Evolutionary conservation across 768 basidiomycete species (phyloP), one percentile per base, ranked within the genome.

Genomic region (Leccinum longicurvipes): DNA sequence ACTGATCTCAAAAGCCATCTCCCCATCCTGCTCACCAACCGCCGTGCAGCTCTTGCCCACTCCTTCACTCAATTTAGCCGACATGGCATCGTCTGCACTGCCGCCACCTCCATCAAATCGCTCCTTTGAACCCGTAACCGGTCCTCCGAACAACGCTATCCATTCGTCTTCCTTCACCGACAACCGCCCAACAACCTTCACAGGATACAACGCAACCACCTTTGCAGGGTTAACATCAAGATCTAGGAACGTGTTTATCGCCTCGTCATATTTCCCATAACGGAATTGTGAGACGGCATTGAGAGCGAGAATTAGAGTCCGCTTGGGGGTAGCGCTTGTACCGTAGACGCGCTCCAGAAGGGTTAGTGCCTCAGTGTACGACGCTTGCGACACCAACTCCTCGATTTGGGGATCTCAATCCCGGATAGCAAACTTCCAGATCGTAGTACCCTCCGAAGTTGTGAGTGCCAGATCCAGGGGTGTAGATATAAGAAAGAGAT

Each of bases 151-250:
- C 3, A 95, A 73, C 5, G 79, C 76, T 65, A 96, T 86, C 90
- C 93, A 94, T 7, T 77, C 73, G 1, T 86, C 85, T 44, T 74
- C 79, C 11, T 85, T 82, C 0, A 88, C 82, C 6, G 85, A 77
- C 8, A 98, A 72, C 29, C 90, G 79, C 6, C 96, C 96, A 1
- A 92, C 82, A 3, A 98, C 82, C 12, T 78, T 77, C 34, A 89
- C 84, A 0, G 92, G 90, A 70, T 92, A 99, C 6, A 98, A 74
- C 1, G 94, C 88, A 21, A 98, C 80, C 3, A 99, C 91, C 65
- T 94, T 93, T 0, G 95, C 92, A 0, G 97, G 97, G 64, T 95
- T 95, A 61, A 94, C 77, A 60, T 98, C 88, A 41, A 96, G 84
- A 41, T 88, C 83, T 47, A 94, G 81, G 69, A 98, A 94, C 0